These are phyloP conservation scores for Penicillium verrucosum DNA, from an alignment of 2,329 filamentous ascomycete species.

Conservation along the genomic window DNA sequence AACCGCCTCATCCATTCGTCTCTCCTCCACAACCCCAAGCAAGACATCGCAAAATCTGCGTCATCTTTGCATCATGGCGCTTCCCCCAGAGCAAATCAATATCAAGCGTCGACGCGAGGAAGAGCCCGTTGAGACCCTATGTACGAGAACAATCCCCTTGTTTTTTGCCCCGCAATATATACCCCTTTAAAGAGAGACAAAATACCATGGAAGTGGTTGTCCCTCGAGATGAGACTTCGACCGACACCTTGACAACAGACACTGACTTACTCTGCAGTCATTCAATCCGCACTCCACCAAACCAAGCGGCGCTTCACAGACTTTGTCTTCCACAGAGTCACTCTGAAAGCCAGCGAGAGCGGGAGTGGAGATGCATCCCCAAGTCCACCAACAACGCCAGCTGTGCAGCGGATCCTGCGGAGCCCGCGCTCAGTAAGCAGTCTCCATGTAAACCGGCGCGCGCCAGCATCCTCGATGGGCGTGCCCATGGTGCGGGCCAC, in stretches of 20 bases:
- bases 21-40: slow-evolving; percentile 5
- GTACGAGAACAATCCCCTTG: slow-evolving; percentile 32
- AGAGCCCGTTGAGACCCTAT: slow-evolving; percentile 54
- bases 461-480: slow-evolving; percentile 18
- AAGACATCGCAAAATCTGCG: not conserved
- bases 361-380: slow-evolving; percentile 17
- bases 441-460: slow-evolving; percentile 18
- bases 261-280: slow-evolving; percentile 35
- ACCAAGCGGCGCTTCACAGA: slow-evolving; percentile 50
- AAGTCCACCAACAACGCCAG: slow-evolving; percentile 14
- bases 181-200: slow-evolving; percentile 14
- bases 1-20: slow-evolving; percentile 4
- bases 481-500: slow-evolving; percentile 44
- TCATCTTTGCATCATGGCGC: slow-evolving; percentile 34
- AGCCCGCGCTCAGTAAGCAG: slow-evolving; percentile 38
- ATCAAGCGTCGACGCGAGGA: slow-evolving; percentile 58
- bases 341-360: slow-evolving; percentile 22
- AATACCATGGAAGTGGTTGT: not conserved
- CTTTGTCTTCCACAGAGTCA: slow-evolving; percentile 47
- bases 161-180: slow-evolving; percentile 15
- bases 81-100: slow-evolving; percentile 50
- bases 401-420: slow-evolving; percentile 27
- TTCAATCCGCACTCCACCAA: slow-evolving; percentile 44
- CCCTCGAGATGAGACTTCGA: not conserved
- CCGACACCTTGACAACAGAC: not conserved